Conservation (phyloP, 768 basidiomycete genomes). For the Pisolithus sp. region DNA sequence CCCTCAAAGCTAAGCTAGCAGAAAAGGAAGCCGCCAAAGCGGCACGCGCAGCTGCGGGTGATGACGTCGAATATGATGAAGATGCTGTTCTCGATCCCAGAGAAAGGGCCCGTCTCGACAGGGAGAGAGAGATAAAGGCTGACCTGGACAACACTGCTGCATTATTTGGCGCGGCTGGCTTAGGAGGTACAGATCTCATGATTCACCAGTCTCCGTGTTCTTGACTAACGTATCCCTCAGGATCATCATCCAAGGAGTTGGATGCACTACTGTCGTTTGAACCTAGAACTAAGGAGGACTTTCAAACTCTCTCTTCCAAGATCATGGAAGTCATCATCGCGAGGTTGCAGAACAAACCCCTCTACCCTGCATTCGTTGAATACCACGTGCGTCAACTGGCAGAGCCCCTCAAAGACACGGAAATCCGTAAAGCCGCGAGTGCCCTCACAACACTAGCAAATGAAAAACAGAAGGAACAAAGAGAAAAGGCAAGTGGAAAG, state of each 20-base stretch:
- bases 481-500: constrained; percentile 82
- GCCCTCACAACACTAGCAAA: constrained; percentile 83
- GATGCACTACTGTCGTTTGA: constrained; percentile 69
- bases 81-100: constrained; percentile 74
- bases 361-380: constrained; percentile 81
- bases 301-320: constrained; percentile 61
- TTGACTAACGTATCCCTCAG: constrained; percentile 28
- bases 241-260: constrained; percentile 61
- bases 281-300: constrained; percentile 88
- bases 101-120: constrained; percentile 70
- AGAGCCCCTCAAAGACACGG: constrained; percentile 77
- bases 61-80: constrained; percentile 53
- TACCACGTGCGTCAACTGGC: constrained; percentile 74
- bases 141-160: constrained; percentile 83
- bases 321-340: constrained; percentile 74
- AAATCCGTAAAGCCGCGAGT: constrained; percentile 84
- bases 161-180: constrained; percentile 64
- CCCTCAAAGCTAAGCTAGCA: constrained; percentile 84
- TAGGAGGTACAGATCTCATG: constrained; percentile 45
- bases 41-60: constrained; percentile 36
- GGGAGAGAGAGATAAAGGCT: constrained; percentile 76
- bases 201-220: background rate
- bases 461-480: constrained; percentile 89
- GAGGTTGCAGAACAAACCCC: constrained; percentile 73
- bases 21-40: constrained; percentile 83